Evolutionary conservation across 169 alveolate species (phyloP).

Genomic region (Plasmodium adleri): DNA sequence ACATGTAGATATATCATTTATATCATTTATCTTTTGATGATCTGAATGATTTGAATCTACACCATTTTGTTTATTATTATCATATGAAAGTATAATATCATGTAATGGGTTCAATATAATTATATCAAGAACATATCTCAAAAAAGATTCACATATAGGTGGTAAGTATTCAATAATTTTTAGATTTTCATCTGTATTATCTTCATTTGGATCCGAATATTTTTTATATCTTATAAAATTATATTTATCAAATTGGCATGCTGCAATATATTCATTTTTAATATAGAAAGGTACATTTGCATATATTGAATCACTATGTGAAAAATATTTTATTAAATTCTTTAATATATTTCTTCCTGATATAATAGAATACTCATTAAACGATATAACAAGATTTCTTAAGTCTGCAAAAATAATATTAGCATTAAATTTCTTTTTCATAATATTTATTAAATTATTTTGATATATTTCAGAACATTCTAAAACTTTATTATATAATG

Average conservation of each 20-base stretch:
- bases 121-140: constrained; percentile 75
- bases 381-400: constrained; percentile 80
- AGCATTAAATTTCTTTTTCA: constrained; percentile 77
- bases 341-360: constrained; percentile 81
- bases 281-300: constrained; percentile 84
- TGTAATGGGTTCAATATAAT: constrained; percentile 40
- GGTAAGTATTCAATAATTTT: constrained; percentile 82
- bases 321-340: constrained; percentile 78
- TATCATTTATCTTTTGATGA: constrained; percentile 61
- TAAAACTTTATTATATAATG: constrained; percentile 67
- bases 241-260: constrained; percentile 81
- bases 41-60: constrained; percentile 39
- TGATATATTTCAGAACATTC: constrained; percentile 78
- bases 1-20: constrained; percentile 1
- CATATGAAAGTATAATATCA: constrained; percentile 36
- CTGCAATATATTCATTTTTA: constrained; percentile 83
- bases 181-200: constrained; percentile 82
- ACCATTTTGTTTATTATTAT: background rate
- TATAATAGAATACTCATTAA: constrained; percentile 81
- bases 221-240: constrained; percentile 84
- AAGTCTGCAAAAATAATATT: constrained; percentile 79
- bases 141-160: constrained; percentile 83
- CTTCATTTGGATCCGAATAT: constrained; percentile 81
- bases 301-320: constrained; percentile 80
- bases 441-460: constrained; percentile 76